Conservation (phyloP, 306 rosid genomes). For the Begonia peltatifolia region DNA sequence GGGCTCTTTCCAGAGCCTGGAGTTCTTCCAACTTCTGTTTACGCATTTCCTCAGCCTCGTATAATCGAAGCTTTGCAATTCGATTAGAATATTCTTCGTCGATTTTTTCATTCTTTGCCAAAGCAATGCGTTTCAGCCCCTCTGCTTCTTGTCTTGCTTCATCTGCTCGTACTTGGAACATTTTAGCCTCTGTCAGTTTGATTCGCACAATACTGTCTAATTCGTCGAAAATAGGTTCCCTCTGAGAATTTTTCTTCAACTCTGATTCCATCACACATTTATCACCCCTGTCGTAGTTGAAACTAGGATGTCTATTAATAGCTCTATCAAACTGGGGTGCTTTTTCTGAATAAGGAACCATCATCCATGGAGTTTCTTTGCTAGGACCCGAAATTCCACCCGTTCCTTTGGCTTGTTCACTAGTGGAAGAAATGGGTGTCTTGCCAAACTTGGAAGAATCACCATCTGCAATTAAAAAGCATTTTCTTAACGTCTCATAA, state of each 20-base stretch:
- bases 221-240: conserved; percentile 73
- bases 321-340: conserved; percentile 45
- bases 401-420: conserved; percentile 48
- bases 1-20: conserved; percentile 64
- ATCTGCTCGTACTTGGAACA: conserved; percentile 87
- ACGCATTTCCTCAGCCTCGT: conserved; percentile 65
- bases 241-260: conserved; percentile 44
- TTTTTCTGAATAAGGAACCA: conserved; percentile 53
- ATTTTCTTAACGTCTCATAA: no score
- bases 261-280: conserved; percentile 43
- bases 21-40: conserved; percentile 68
- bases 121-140: conserved; percentile 71
- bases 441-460: conserved; percentile 53
- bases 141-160: conserved; percentile 94
- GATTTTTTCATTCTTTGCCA: conserved; percentile 70
- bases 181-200: conserved; percentile 81
- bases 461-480: conserved; percentile 38
- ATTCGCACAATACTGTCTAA: conserved; percentile 68
- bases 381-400: conserved; percentile 55
- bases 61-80: conserved; percentile 49
- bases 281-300: conserved; percentile 43
- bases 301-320: conserved; percentile 46
- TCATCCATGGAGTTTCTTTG: conserved; percentile 74
- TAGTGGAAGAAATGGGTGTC: conserved; percentile 27
- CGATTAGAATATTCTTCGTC: conserved; percentile 70